phyloP scores from a whole-genome alignment of 1,284 basidiomycete genomes.

The Ustilago sp. region DNA sequence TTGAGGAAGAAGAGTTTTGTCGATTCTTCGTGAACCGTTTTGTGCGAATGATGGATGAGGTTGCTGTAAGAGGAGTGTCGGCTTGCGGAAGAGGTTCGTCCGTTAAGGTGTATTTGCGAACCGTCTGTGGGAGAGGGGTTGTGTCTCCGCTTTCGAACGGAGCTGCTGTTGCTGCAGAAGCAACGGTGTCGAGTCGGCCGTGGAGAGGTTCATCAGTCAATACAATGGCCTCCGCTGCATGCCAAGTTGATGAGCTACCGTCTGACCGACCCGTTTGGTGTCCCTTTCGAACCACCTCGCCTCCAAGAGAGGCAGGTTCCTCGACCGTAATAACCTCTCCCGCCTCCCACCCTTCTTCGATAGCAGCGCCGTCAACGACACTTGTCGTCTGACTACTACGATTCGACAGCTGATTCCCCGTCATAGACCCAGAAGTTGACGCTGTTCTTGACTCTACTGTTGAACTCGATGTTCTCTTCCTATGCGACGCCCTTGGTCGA shows the following conservation, averaged over 20 bases:
- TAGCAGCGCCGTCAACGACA: slow-evolving; percentile 12
- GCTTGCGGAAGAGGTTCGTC: slow-evolving; percentile 19
- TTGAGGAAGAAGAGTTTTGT: slow-evolving; percentile 23
- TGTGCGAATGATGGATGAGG: slow-evolving; percentile 19
- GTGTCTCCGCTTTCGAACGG: not conserved
- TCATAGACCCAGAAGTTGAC: slow-evolving; percentile 20
- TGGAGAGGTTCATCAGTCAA: not conserved
- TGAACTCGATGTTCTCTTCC: slow-evolving; percentile 27
- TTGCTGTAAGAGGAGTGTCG: not conserved
- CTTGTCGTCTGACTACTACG: slow-evolving; percentile 38
- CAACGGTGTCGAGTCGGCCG: not conserved
- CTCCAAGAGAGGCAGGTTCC: not conserved
- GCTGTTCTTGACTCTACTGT: slow-evolving; percentile 34
- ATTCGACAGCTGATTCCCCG: slow-evolving; percentile 29
- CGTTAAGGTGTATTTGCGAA: slow-evolving; percentile 36
- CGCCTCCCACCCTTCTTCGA: slow-evolving; percentile 1
- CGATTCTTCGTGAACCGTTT: slow-evolving; percentile 35
- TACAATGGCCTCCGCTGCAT: not conserved
- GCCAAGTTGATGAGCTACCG: not conserved
- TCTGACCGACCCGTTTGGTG: not conserved
- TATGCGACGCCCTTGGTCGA: slow-evolving; percentile 20
- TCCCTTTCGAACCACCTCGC: not conserved
- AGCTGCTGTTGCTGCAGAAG: not conserved
- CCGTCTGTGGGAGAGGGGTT: slow-evolving; percentile 2
- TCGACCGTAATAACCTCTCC: not conserved